Percentiles rank a stretch among this genome's conserved stretches.
Evolutionary conservation across 495 filamentous ascomycete genomes (phyloP).

Genomic region (Penicillium roqueforti): DNA sequence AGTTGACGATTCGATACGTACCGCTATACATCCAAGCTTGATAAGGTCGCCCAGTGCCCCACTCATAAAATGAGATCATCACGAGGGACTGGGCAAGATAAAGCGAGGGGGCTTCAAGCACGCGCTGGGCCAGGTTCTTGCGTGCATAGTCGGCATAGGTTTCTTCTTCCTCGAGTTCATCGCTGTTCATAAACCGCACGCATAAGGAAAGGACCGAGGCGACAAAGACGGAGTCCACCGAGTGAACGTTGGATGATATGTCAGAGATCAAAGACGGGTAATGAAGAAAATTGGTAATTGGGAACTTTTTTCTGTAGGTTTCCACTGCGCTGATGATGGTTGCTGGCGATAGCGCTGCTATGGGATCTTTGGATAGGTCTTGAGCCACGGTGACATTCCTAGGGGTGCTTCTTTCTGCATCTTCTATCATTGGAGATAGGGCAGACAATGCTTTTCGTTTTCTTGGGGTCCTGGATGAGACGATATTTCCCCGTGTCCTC

Average conservation of each 20-base stretch:
- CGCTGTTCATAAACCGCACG: slow-evolving; percentile 34
- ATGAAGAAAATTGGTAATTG: slow-evolving; percentile 42
- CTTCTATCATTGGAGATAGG: not conserved
- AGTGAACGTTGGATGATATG: slow-evolving; percentile 30
- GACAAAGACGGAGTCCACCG: slow-evolving; percentile 41
- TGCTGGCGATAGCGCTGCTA: slow-evolving; percentile 26
- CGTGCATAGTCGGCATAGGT: slow-evolving; percentile 39
- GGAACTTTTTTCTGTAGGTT: slow-evolving; percentile 42
- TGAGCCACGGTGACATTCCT: slow-evolving; percentile 1
- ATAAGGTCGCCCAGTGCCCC: slow-evolving; percentile 42
- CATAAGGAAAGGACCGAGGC: slow-evolving; percentile 40
- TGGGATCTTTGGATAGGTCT: slow-evolving; percentile 14
- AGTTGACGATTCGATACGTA: slow-evolving; percentile 9
- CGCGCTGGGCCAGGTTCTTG: slow-evolving; percentile 32
- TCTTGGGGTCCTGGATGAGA: slow-evolving; percentile 2
- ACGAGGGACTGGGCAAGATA: slow-evolving; percentile 42
- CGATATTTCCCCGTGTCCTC: slow-evolving; percentile 1
- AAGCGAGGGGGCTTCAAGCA: slow-evolving; percentile 40
- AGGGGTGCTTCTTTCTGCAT: not conserved
- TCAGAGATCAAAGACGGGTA: slow-evolving; percentile 43
- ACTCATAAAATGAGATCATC: slow-evolving; percentile 44
- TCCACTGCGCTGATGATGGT: slow-evolving; percentile 39
- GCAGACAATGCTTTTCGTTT: slow-evolving; percentile 15
- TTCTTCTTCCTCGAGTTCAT: slow-evolving; percentile 28
- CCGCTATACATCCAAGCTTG: slow-evolving; percentile 48